These are phyloP conservation scores for Symbiotaphrina buchneri DNA, from an alignment of 495 filamentous ascomycete genomes.

Conservation along the genomic window DNA sequence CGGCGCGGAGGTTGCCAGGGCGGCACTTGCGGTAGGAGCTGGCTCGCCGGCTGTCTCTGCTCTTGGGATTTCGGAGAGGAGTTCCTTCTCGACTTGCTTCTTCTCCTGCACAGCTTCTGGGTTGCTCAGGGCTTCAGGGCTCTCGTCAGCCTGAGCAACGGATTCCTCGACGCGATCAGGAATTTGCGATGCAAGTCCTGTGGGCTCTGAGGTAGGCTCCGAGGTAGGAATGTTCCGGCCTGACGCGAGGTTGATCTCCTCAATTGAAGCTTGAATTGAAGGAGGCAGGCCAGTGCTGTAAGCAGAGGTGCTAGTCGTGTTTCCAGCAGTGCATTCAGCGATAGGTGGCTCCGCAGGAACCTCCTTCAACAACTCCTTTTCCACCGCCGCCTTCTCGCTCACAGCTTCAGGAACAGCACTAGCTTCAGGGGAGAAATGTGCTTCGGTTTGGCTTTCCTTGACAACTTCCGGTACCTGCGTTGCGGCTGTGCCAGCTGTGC, in stretches of 20 bases:
- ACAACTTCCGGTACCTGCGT: constrained; percentile 3
- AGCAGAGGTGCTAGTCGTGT: not conserved
- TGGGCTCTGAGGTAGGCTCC: constrained; percentile 7
- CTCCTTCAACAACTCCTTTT: constrained; percentile 29
- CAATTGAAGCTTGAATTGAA: not conserved
- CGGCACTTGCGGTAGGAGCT: constrained; percentile 18
- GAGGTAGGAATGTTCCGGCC: constrained; percentile 8
- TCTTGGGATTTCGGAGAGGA: constrained; percentile 28
- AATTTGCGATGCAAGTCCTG: constrained; percentile 27
- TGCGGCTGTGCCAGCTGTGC: constrained; percentile 13
- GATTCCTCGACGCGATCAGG: constrained; percentile 57
- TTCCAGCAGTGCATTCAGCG: constrained; percentile 26
- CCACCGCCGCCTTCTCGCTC: constrained; percentile 5
- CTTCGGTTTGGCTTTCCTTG: constrained; percentile 4
- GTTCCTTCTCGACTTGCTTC: constrained; percentile 47
- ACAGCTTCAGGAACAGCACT: constrained; percentile 5
- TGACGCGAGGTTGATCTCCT: constrained; percentile 11
- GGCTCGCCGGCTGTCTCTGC: constrained; percentile 25
- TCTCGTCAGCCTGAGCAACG: constrained; percentile 32
- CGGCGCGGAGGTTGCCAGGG: not conserved
- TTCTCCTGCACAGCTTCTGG: constrained; percentile 52
- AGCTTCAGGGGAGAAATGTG: constrained; percentile 3
- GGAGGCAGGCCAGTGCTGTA: too few species aligned
- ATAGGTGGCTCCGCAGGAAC: constrained; percentile 31
- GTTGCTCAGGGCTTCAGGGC: constrained; percentile 50